Evolutionary conservation across 2,329 filamentous ascomycete species (phyloP), one percentile per base, ranked within the genome.

Genomic region (Reticulascus tulasneorum): DNA sequence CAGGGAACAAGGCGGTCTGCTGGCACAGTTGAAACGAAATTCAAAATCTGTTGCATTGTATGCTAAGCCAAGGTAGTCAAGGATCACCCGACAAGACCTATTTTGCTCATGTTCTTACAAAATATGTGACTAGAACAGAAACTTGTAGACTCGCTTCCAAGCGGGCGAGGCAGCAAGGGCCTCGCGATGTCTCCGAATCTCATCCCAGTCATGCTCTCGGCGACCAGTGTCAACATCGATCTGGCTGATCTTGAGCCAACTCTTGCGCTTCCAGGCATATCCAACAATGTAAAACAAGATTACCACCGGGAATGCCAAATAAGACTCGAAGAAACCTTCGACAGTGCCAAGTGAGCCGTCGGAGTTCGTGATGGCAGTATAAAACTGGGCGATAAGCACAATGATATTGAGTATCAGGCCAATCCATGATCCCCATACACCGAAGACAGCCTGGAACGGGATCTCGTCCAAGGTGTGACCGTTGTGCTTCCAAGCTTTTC

Each of bases 381-480:
- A 45, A n/a, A 67, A 50, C 54, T 78, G 74, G 9, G 75, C 76
- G 19, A 73, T 59, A 19, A 80, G 57, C 7, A 80, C 73, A 3
- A 83, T 44, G 9, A 73, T 46, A 45, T 77, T 76, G 21, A 85
- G 66, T 23, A 55, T 37, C 5, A 86, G 59, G 7, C 83, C 82
- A 5, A 85, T 27, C 60, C 69, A 86, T 2, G 79, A 85, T 13
- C 83, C 83, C 7, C 60, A 64, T 4, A 84, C 66, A 24, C 83
- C 84, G 23, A 69, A 67, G 25, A 76, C 62, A 3, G 79, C 77
- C 33, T 67, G 58, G 63, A 83, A 87, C 0, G 82, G 77, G 11
- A 88, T 74, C 57, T 86, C 82, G 26, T 81, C 74, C 2, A 82
- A 55, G 3, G 69, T 73, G 54, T 79, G 77, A n/a, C 79, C 76